Conservation (phyloP, 495 filamentous ascomycete genomes). For the Talaromyces ruber region DNA sequence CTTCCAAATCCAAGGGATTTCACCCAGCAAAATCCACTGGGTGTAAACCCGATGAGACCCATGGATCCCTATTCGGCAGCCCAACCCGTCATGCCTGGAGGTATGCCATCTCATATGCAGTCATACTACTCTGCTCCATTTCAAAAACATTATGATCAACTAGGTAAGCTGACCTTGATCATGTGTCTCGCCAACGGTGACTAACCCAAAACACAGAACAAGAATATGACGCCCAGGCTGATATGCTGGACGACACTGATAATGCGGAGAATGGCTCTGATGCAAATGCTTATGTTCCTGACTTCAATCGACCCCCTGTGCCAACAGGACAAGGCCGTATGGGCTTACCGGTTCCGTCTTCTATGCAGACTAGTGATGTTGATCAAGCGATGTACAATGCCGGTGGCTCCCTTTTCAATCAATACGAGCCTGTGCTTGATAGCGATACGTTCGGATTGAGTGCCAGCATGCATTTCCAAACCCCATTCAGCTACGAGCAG, state of each 20-base stretch:
- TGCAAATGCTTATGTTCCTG: constrained; percentile 56
- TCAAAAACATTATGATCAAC: constrained; percentile 91
- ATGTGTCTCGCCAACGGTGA: constrained; percentile 17
- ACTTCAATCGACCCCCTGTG: constrained; percentile 41
- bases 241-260: constrained; percentile 81
- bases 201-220: constrained; percentile 64
- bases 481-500: constrained; percentile 73
- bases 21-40: constrained; percentile 33
- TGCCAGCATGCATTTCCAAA: constrained; percentile 91
- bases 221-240: constrained; percentile 95
- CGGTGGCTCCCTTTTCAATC: constrained; percentile 66
- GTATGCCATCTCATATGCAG: constrained; percentile 27
- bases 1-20: constrained; percentile 34
- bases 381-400: constrained; percentile 34
- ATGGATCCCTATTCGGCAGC: constrained; percentile 17
- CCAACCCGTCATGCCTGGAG: constrained; percentile 18
- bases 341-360: constrained; percentile 23
- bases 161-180: constrained; percentile 77
- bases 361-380: constrained; percentile 25
- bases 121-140: constrained; percentile 79
- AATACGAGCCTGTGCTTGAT: constrained; percentile 75
- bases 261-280: constrained; percentile 59
- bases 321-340: constrained; percentile 29
- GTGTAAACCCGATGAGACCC: constrained; percentile 31
- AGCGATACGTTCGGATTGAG: constrained; percentile 85